phyloP scores from a whole-genome alignment of 179 eudicot species.

The Heliamphora pulchella region DNA sequence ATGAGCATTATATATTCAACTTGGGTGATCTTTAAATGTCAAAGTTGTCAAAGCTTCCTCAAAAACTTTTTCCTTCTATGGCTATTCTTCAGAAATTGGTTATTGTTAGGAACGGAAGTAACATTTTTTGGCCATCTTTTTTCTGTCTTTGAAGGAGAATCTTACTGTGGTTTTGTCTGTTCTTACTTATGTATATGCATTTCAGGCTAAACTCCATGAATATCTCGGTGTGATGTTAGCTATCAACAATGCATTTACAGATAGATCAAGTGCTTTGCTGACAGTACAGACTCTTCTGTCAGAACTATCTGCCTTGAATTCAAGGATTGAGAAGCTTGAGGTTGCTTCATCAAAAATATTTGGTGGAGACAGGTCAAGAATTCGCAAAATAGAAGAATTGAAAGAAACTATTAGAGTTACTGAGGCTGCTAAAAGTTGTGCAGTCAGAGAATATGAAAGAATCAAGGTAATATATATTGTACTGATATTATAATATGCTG shows the following conservation, averaged over 20 bases:
- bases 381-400: conserved; percentile 63
- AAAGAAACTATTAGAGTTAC: conserved; percentile 67
- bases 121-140: not conserved
- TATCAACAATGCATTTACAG: conserved; percentile 69
- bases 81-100: not conserved
- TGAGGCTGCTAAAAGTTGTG: conserved; percentile 82
- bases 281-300: conserved; percentile 89
- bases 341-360: conserved; percentile 63
- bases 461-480: conserved; percentile 59
- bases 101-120: not conserved
- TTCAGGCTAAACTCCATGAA: conserved; percentile 84
- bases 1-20: not conserved
- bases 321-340: conserved; percentile 60
- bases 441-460: conserved; percentile 47
- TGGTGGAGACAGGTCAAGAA: conserved; percentile 64
- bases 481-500: not conserved
- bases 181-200: not conserved
- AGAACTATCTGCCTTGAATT: conserved; percentile 63
- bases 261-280: conserved; percentile 90
- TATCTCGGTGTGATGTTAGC: conserved; percentile 76
- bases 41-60: not conserved
- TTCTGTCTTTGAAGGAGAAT: conserved; percentile 1
- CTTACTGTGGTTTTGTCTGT: not conserved
- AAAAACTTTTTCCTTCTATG: not conserved
- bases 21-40: not conserved